These are phyloP conservation scores for Cyamopsis tetragonoloba DNA, from an alignment of 306 rosid species.

Conservation along the genomic window DNA sequence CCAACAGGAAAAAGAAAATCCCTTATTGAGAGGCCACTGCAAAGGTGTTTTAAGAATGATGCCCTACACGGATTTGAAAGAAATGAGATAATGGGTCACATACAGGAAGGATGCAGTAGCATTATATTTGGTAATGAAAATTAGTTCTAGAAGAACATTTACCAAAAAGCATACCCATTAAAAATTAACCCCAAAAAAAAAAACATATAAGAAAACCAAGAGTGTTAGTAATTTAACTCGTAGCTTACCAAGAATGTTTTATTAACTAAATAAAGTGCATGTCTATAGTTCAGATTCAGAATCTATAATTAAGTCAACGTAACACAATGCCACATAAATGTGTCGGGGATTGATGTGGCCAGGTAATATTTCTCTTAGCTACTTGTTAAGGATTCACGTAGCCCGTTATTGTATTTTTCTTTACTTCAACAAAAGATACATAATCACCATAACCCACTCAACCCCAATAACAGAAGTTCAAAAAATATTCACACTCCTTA, in stretches of 20 bases:
- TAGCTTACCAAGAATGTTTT: conserved; percentile 10
- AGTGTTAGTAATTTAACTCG: not conserved
- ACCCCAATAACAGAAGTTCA: not conserved
- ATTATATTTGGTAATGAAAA: conserved; percentile 6
- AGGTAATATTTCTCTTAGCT: conserved; percentile 1
- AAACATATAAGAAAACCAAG: not conserved
- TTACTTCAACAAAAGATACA: not conserved
- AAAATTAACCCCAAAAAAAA: not conserved
- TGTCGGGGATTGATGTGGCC: not conserved
- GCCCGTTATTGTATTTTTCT: not conserved
- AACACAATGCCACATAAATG: not conserved
- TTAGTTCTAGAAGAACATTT: not conserved
- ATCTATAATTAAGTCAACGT: not conserved
- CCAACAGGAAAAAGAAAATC: conserved; percentile 96
- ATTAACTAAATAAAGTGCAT: not conserved
- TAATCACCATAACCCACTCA: not conserved
- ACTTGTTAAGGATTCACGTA: not conserved
- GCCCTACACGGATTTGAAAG: conserved; percentile 61
- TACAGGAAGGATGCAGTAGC: conserved; percentile 8
- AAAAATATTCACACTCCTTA: not conserved
- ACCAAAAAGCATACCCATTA: not conserved
- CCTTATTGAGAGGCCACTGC: conserved; percentile 93
- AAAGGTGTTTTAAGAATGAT: conserved; percentile 74
- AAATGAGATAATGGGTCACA: conserved; percentile 15
- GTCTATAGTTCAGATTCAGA: not conserved